Evolutionary conservation across 1,284 basidiomycete genomes (phyloP).

Genomic region (Marasmius fiardii): DNA sequence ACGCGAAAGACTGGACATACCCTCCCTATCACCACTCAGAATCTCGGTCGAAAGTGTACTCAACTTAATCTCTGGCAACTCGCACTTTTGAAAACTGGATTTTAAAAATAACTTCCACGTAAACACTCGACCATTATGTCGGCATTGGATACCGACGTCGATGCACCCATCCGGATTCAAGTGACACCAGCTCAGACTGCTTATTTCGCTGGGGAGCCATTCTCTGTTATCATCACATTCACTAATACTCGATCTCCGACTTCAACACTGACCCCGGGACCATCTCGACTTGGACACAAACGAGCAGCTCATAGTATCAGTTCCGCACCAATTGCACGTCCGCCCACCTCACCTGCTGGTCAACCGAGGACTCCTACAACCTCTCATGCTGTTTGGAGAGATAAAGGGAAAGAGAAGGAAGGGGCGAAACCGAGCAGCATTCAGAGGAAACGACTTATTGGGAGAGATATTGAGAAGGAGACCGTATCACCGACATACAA

Average conservation of each 20-base stretch:
- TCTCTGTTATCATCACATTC: conserved; percentile 83
- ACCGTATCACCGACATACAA: conserved; percentile 21
- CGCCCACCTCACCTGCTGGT: conserved; percentile 75
- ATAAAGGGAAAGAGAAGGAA: conserved; percentile 13
- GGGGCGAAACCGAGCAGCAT: conserved; percentile 19
- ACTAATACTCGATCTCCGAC: conserved; percentile 67
- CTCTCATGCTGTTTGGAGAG: conserved; percentile 19
- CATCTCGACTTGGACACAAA: conserved; percentile 39
- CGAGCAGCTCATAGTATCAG: conserved; percentile 73
- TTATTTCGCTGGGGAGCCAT: conserved; percentile 90
- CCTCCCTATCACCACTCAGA: too few relatives aligned
- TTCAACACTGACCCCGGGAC: conserved; percentile 30
- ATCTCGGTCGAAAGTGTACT: background rate
- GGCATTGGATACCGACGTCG: conserved; percentile 19
- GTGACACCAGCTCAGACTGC: conserved; percentile 82
- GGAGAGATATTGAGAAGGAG: conserved; percentile 19
- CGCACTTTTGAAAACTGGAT: background rate
- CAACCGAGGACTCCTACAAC: conserved; percentile 30
- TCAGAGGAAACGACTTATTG: conserved; percentile 36
- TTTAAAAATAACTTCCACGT: background rate
- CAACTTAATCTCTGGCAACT: background rate
- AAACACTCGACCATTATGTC: background rate
- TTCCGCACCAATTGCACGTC: conserved; percentile 68
- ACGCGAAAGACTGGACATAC: background rate
- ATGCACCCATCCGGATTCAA: conserved; percentile 58